Base-by-base conservation (phyloP, 176 grass and related monocot genomes). In the Carex cristatella region DNA sequence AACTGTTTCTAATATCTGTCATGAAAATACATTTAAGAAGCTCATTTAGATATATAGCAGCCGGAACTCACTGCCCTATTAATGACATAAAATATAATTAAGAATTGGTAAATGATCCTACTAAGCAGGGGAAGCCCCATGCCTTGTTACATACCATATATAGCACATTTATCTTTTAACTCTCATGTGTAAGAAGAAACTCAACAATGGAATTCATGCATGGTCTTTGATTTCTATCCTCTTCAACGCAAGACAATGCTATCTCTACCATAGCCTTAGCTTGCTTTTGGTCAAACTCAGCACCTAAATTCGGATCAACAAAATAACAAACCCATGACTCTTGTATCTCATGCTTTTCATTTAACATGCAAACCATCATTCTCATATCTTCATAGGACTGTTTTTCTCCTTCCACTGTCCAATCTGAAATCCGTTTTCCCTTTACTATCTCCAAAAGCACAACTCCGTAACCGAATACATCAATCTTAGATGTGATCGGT, bases 401-500 rank as follows among this genome's bases (percentile, higher is more conserved):
- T 19, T 61, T 5, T 42, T 59, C 6, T 16, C 12, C 49, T 69
- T 81, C 33, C 3, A 87, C 70, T 33, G 28, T 69, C 48, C 85
- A 87, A 56, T 81, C 63, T 2, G 78, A 87, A 16, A 87, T 49
- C 73, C 85, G 51, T 9, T 46, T 59, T 18, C 85, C 85, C 32
- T 61, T 87, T 49, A 87, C 51, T 55, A 87, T 19, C 28, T 87
- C 85, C 15, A 87, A 42, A 82, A 87, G 85, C 4, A 87, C 85
- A 31, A 87, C 61, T 23, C 85, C 85, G 18, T 81, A 87, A 28
- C 85, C 82, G 61, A 69, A 87, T 32, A 87, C 85, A 81, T 82
- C 85, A 57, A 87, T 79, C 85, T 87, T 87, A 37, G 44, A 65
- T 8, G 63, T 87, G 44, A 87, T 82, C 49, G 78, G 85, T 18